Conservation (phyloP, 2,329 filamentous ascomycete genomes). For the Cercospora berteroae region DNA sequence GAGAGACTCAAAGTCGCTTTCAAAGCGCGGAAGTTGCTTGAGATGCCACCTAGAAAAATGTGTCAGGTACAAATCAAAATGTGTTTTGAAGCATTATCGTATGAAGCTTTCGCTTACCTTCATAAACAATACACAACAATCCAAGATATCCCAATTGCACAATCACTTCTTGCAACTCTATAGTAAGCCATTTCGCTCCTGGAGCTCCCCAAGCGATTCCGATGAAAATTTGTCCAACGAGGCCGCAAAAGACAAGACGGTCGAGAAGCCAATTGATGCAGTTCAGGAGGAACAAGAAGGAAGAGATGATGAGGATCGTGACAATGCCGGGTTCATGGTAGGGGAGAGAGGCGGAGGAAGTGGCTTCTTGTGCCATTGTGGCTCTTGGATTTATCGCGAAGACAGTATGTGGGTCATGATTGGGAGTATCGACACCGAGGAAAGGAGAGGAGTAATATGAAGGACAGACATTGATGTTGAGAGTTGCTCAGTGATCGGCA, state of each 20-base stretch:
- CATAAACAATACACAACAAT: constrained; percentile 68
- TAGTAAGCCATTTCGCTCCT: constrained; percentile 59
- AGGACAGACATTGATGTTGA: neutral
- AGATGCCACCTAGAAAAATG: constrained; percentile 55
- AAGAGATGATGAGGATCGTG: constrained; percentile 59
- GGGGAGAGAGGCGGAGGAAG: constrained; percentile 15
- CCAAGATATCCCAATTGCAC: constrained; percentile 71
- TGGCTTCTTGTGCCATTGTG: neutral
- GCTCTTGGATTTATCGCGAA: neutral
- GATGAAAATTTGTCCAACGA: constrained; percentile 69
- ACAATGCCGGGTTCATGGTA: constrained; percentile 46
- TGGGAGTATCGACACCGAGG: neutral
- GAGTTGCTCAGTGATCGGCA: neutral
- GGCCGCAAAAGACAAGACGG: constrained; percentile 48
- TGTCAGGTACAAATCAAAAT: too few relatives aligned
- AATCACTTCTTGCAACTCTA: constrained; percentile 53
- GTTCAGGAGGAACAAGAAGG: constrained; percentile 52
- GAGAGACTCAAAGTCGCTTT: constrained; percentile 62
- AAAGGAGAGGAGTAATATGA: neutral
- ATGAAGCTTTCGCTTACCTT: too few relatives aligned
- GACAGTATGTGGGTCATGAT: neutral
- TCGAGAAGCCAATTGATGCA: constrained; percentile 28
- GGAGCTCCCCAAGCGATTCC: constrained; percentile 70
- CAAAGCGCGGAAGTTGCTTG: constrained; percentile 54
- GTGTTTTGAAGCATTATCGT: too few relatives aligned